Conservation (phyloP, 768 basidiomycete species). For the Inosperma sp. region DNA sequence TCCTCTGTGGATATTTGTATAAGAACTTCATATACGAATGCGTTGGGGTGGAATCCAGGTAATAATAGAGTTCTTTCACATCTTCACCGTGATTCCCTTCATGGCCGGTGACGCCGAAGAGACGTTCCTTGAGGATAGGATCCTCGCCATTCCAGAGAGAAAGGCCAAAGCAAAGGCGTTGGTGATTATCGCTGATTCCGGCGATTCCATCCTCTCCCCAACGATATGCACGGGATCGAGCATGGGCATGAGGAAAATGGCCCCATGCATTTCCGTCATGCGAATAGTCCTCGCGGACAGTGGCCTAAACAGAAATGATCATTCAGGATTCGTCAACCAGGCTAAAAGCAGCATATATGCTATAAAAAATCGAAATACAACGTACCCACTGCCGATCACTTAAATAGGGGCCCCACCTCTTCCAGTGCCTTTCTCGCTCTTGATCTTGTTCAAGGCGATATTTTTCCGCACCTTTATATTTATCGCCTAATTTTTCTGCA, state of each 20-base stretch:
- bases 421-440: constrained; percentile 85
- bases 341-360: no score
- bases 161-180: constrained; percentile 84
- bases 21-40: constrained; percentile 99
- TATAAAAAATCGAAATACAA: no score
- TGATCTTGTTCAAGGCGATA: constrained; percentile 82
- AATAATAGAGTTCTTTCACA: constrained; percentile 98
- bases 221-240: constrained; percentile 89
- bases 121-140: constrained; percentile 91
- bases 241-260: constrained; percentile 92
- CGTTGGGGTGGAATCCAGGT: constrained; percentile 96
- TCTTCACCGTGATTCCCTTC: constrained; percentile 99
- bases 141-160: constrained; percentile 95
- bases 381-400: constrained; percentile 96
- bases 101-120: constrained; percentile 94
- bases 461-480: constrained; percentile 80
- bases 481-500: constrained; percentile 53
- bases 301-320: constrained; percentile 64
- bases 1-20: constrained; percentile 95
- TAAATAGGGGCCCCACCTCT: constrained; percentile 97
- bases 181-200: constrained; percentile 96
- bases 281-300: constrained; percentile 98
- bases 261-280: constrained; percentile 93
- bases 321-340: no score
- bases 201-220: constrained; percentile 99